These are phyloP conservation scores for Oropetium thomaeum DNA, from an alignment of 176 grass and related monocot species.

Conservation along the genomic window DNA sequence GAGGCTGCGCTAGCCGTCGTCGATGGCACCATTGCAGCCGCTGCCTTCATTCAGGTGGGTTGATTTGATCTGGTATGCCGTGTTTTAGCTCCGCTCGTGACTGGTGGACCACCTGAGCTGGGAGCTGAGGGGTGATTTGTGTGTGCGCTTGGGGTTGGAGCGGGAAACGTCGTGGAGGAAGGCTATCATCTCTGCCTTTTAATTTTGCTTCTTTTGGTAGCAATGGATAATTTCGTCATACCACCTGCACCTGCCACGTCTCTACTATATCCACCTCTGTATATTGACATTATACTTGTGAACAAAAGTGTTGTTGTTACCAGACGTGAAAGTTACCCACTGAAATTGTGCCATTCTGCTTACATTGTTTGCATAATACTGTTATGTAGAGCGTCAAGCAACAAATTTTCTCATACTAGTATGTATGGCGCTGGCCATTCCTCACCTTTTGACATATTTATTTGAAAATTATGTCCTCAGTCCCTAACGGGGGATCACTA, in stretches of 20 bases:
- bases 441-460: not conserved
- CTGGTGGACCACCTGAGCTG: not conserved
- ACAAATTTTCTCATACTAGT: too few relatives aligned
- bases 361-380: not conserved
- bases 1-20: conserved; percentile 55
- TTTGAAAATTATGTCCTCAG: not conserved
- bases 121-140: not conserved
- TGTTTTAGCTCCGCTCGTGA: not conserved
- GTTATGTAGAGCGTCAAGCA: too few relatives aligned
- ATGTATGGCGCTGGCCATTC: not conserved
- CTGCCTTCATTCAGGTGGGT: conserved; percentile 82
- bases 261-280: not conserved
- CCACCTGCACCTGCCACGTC: not conserved
- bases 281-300: not conserved
- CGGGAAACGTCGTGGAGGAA: not conserved
- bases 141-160: not conserved
- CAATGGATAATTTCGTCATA: not conserved
- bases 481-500: not conserved
- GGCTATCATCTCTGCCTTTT: not conserved
- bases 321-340: not conserved
- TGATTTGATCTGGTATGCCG: conserved; percentile 31
- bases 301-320: not conserved
- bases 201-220: not conserved
- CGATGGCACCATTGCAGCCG: conserved; percentile 53
- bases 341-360: not conserved